Conservation (phyloP, 331 rosid genomes). For the Quercus lobata region DNA sequence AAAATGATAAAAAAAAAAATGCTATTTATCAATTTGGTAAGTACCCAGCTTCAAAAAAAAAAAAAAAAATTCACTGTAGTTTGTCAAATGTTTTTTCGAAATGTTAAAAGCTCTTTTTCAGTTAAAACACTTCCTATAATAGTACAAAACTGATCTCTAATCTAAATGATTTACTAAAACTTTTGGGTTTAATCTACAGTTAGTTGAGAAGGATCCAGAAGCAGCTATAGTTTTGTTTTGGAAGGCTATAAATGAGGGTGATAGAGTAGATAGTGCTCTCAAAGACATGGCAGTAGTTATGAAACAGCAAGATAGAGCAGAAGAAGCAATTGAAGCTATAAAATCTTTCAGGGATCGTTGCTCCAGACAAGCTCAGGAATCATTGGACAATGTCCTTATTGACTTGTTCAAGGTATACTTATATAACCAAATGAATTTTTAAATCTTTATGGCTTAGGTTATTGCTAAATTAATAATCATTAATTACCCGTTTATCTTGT, state of each 20-base stretch:
- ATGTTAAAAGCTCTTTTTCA: too few species aligned
- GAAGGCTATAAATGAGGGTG: slow-evolving; percentile 88
- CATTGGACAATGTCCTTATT: slow-evolving; percentile 80
- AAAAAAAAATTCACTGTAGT: too few species aligned
- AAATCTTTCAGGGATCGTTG: slow-evolving; percentile 63
- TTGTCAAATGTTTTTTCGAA: too few species aligned
- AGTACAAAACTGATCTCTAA: neutral
- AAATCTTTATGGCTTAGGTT: neutral
- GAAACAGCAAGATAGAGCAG: slow-evolving; percentile 82
- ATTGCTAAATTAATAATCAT: neutral
- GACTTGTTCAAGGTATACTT: slow-evolving; percentile 77
- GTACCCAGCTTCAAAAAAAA: too few species aligned
- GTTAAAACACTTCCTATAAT: too few species aligned
- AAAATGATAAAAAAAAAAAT: too few species aligned
- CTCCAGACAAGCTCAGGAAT: slow-evolving; percentile 78
- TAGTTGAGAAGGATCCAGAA: slow-evolving; percentile 78
- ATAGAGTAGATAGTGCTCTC: slow-evolving; percentile 79
- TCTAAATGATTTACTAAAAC: neutral
- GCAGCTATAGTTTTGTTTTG: slow-evolving; percentile 67
- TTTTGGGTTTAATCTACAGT: slow-evolving; percentile 32
- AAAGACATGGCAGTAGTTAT: slow-evolving; percentile 96
- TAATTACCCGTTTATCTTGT: neutral
- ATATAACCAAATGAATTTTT: neutral
- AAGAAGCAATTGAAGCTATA: slow-evolving; percentile 93
- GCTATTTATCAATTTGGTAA: too few species aligned